Evolutionary conservation across 2,329 filamentous ascomycete species (phyloP), one percentile per base, ranked within the genome.

Genomic region (Cladobotryum protrusum): DNA sequence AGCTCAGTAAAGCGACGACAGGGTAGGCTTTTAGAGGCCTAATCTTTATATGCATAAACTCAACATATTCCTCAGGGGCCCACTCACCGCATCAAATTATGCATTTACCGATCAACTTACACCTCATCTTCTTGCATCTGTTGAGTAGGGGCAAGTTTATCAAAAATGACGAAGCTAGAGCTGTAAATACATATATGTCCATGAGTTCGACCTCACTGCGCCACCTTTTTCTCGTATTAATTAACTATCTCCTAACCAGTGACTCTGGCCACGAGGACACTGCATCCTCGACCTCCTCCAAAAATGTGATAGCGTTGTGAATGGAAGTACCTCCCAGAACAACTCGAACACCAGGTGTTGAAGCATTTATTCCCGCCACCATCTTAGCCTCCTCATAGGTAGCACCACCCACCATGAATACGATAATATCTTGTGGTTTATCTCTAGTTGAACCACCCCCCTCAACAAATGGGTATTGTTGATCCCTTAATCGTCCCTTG

Each of bases 341-440:
- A 4, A 99, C 85, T 49, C 93, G 81, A 9, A 97, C 79, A 0
- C 93, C 93, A 0, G 91, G 91, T 11, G 87, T 87, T 50, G 86
- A 89, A 15, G 90, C 90, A 70, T 99, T 99, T 52, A 99, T 84
- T 58, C 91, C 84, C n/a, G 93, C 89, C 36, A 97, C 83, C 77
- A 89, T 90, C 72, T 96, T 96, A 5, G 93, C 91, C 68, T 99
- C 93, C 67, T 99, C 93, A 62, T 96, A 99, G 0, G 93, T 99
- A 15, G 86, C 84, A 3, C 93, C 93, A 5, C 93, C 93, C 19
- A 96, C 77, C 63, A 99, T 91, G 64, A 99, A 99, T 7, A 99
- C 81, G 40, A 99, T 81, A 37, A 99, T 87, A 64, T 99, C 95
- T 66, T 99, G 93, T 4, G 93, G 93, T 66, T 97, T 97, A 63